Percentiles rank a stretch among this genome's conserved stretches.
phyloP scores from a whole-genome alignment of 768 basidiomycete species.

The Tylopilus plumbeoviolaceoides region DNA sequence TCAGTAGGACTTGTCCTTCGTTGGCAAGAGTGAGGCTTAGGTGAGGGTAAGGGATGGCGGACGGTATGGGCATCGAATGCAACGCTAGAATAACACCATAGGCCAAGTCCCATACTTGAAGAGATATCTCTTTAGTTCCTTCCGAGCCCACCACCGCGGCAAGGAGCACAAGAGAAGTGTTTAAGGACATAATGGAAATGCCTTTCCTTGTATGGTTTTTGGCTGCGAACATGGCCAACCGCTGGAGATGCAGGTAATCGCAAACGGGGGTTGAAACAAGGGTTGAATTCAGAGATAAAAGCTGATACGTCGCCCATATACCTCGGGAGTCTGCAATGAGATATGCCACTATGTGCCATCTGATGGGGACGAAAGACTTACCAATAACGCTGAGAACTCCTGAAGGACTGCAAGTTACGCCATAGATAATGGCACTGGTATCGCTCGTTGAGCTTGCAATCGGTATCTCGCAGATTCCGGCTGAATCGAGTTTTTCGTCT shows the following conservation, averaged over 20 bases:
- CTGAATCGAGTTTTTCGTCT: slow-evolving; percentile 13
- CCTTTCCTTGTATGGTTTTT: slow-evolving; percentile 10
- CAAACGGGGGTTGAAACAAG: slow-evolving; percentile 21
- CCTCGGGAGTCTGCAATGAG: slow-evolving; percentile 39
- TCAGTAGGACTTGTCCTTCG: slow-evolving; percentile 49
- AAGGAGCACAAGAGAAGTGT: slow-evolving; percentile 57
- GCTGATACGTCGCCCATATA: slow-evolving; percentile 37
- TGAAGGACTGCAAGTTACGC: slow-evolving; percentile 36
- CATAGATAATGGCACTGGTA: background rate
- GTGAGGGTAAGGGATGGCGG: slow-evolving; percentile 32
- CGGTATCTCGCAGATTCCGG: slow-evolving; percentile 22
- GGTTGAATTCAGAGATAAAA: slow-evolving; percentile 25
- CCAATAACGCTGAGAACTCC: slow-evolving; percentile 51
- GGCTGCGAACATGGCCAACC: slow-evolving; percentile 13
- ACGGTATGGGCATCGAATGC: slow-evolving; percentile 48
- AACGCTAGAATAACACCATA: slow-evolving; percentile 61
- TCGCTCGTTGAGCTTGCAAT: slow-evolving; percentile 5
- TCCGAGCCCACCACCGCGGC: slow-evolving; percentile 34
- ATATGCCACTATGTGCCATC: background rate
- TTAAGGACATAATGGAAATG: slow-evolving; percentile 45
- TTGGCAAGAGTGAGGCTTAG: slow-evolving; percentile 32
- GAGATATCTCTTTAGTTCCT: slow-evolving; percentile 38
- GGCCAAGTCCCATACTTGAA: slow-evolving; percentile 68
- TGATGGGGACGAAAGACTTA: slow-evolving; percentile 25
- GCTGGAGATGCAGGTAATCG: slow-evolving; percentile 20